Percentiles rank a stretch among this genome's conserved stretches.
phyloP scores from a whole-genome alignment of 192 early-diverging fungal genomes.

The Backusella tuberculispora region DNA sequence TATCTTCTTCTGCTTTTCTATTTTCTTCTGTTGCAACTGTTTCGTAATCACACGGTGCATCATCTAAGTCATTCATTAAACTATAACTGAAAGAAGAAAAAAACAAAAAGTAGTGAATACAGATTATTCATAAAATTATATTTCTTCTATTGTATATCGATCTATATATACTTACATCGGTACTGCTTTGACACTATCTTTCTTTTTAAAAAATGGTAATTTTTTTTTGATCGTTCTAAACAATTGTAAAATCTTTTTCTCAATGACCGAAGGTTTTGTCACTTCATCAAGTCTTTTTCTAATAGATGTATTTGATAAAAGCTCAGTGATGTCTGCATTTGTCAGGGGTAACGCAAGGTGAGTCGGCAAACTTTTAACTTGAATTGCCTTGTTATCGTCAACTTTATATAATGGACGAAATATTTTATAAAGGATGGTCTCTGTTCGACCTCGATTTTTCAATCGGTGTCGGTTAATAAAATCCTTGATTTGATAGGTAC shows the following conservation, averaged over 20 bases:
- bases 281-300: neutral
- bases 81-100: slow-evolving; percentile 1
- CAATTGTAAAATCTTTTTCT: neutral
- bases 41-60: slow-evolving; percentile 36
- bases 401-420: slow-evolving; percentile 26
- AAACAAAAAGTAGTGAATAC: neutral
- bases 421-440: slow-evolving; percentile 19
- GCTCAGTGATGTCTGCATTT: neutral
- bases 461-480: slow-evolving; percentile 28
- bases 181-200: neutral
- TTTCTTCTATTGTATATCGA: neutral
- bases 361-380: slow-evolving; percentile 13
- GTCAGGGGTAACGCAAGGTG: slow-evolving; percentile 13
- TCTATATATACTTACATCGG: slow-evolving; percentile 9
- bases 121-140: neutral
- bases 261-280: neutral
- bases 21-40: slow-evolving; percentile 39
- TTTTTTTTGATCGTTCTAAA: neutral
- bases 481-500: slow-evolving; percentile 34
- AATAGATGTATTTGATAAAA: neutral
- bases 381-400: slow-evolving; percentile 15
- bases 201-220: neutral
- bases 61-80: slow-evolving; percentile 21
- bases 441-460: slow-evolving; percentile 18
- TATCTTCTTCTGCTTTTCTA: slow-evolving; percentile 20